Evolutionary conservation across 2,329 filamentous ascomycete species (phyloP), one percentile per base, ranked within the genome.

Genomic region (Penicillium sp.): DNA sequence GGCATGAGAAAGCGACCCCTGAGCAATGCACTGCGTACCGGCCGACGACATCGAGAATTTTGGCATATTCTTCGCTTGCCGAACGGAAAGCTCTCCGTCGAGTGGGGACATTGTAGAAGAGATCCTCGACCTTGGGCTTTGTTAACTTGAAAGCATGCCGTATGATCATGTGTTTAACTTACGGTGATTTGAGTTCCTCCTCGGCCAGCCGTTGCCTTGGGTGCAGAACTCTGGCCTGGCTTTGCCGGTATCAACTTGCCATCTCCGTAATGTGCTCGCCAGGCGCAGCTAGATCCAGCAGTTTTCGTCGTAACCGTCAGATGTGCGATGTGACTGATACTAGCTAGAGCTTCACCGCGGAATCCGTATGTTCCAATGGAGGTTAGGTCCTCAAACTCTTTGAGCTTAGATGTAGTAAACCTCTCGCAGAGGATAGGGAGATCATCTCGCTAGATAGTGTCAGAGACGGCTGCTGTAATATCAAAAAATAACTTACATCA

Each of bases 271-370:
- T 90, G 86, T 23, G 93, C 93, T 71, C 90, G 88, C 90, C 90
- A 99, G 17, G 94, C 94, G 75, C 91, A 90, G 65, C 86, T 88
- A 0, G 93, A 96, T 43, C 91, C 87, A 58, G 89, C 89, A 1
- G 93, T 97, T 73, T 92, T 95, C 8, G 95, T 99, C 1, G 93
- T 97, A 43, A 99, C 91, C 4, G 89, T 91, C 23, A 99, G 82
- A 78, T 99, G 95, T 35, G 95, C 93, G 67, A 99, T 97, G 73
- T 99, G 94, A 71, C 93, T 97, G 73, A 99, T 99, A 76, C 94
- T 97, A 15, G 94, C 94, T 54, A 99, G 79, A 4, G 94, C 94
- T 76, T 99, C 94, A 55, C 94, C 94, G 53, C 94, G 89, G 71
- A 99, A 99, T n/a, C 94, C 94, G 74, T 99, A 99, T 1, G 94